Conservation (phyloP, 139 green algal genomes). For the Coelastrella sp. region DNA sequence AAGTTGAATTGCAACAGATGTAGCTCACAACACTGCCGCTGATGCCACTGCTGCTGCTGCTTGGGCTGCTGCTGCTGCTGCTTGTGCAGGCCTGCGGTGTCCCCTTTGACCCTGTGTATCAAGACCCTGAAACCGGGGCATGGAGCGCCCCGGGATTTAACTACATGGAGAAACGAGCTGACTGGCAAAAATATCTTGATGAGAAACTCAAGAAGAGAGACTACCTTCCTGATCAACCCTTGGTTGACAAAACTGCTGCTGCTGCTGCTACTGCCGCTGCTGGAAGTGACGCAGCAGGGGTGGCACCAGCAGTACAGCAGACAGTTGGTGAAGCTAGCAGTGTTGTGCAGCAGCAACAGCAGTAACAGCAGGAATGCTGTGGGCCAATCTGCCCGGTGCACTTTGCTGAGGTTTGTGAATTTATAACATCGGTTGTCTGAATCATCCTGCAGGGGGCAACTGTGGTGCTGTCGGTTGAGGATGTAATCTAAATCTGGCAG, state of each 20-base stretch:
- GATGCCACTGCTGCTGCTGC: too few species aligned
- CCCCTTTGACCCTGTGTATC: conserved; percentile 57
- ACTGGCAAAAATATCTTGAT: conserved; percentile 61
- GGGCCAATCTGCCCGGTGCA: too few species aligned
- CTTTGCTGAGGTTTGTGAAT: too few species aligned
- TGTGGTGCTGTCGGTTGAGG: too few species aligned
- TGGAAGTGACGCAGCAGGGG: not conserved
- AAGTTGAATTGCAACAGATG: too few species aligned
- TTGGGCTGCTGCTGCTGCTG: too few species aligned
- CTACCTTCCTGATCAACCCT: conserved; percentile 18
- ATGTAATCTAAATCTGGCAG: too few species aligned
- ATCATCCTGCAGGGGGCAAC: too few species aligned
- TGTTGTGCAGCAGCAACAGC: not conserved
- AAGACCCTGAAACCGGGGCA: conserved; percentile 45
- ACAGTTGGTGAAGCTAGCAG: not conserved
- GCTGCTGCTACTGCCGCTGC: not conserved
- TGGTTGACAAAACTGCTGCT: not conserved
- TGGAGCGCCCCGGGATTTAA: conserved; percentile 52
- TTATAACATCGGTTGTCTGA: too few species aligned
- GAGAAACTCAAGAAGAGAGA: conserved; percentile 44
- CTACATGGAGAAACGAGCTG: conserved; percentile 59
- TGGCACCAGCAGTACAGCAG: not conserved
- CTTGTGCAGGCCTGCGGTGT: conserved; percentile 48
- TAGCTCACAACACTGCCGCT: too few species aligned
- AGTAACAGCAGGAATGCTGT: not conserved